Base-by-base conservation (phyloP, 73 alveolate genomes). In the Urostyla sp. region DNA sequence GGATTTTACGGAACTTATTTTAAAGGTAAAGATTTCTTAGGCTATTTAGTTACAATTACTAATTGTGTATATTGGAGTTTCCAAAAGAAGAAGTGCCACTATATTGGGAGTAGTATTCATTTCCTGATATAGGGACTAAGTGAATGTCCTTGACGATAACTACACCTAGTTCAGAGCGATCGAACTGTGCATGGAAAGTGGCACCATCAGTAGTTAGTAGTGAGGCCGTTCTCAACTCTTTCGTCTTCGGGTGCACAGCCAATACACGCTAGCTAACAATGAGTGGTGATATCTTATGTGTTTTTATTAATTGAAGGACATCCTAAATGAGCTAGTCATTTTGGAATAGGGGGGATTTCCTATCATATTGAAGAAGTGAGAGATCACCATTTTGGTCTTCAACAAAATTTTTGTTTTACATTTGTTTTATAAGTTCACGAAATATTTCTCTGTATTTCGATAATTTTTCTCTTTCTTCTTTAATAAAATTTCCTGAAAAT, bases 241-340 rank as follows among this genome's bases (percentile, higher is more conserved):
- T 46, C 6, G 87, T 75, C 44, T 38, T 54, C 31, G 95, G 95
- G 54, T 89, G 95, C 0, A 89, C 32, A 3, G 95, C 95, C 13
- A 89, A 77, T 15, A 89, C 92, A 55, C 86, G 74, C 59, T 84
- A 72, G 28, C 95, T 90, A 43, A 89, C 95, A 31, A 56, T 75
- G 27, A 89, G 55, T 0, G 92, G 89, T 0, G 87, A 48, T 0
- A 69, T 63, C 24, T 45, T 34, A 45, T 59, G 43, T 43, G 56
- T 85, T 21, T 60, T 56, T 52, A 74, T 81, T 20, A 79, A 2
- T n/a, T 85, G 37, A 3, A 85, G 61, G 34, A 57, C 85, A n/a
- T 45, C 81, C 23, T 57, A n/a, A n/a, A n/a, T 20, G 32, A 59
- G 24, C 26, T 48, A 57, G 16, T 84, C 80, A 20, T 84, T 80